A percentile compares a stretch with the other conserved stretches of the same genome.
phyloP scores from a whole-genome alignment of 2,329 filamentous ascomycete genomes.

The Ustilaginoidea virens region DNA sequence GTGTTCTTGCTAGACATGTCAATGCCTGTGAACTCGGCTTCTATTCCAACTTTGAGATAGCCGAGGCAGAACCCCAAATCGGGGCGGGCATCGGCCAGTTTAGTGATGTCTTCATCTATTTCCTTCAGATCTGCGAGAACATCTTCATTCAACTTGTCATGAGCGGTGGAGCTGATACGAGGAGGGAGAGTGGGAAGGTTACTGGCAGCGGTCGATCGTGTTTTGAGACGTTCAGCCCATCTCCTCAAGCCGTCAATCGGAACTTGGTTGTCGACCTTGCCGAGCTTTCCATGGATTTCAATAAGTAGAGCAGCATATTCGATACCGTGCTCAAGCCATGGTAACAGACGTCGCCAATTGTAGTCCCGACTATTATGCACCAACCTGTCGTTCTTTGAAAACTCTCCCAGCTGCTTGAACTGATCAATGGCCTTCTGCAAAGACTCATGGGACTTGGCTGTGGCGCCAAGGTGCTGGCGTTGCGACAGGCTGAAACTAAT shows the following conservation, averaged over 20 bases:
- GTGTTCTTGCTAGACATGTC: slow-evolving; percentile 4
- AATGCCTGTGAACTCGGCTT: slow-evolving; percentile 12
- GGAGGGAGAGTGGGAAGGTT: slow-evolving; percentile 32
- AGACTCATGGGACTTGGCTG: slow-evolving; percentile 19
- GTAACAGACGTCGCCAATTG: slow-evolving; percentile 14
- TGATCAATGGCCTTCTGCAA: slow-evolving; percentile 23
- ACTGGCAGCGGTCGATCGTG: slow-evolving; percentile 24
- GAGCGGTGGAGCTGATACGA: slow-evolving; percentile 28
- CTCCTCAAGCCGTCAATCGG: slow-evolving; percentile 29
- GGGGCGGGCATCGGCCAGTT: slow-evolving; percentile 26
- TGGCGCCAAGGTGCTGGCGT: slow-evolving; percentile 30
- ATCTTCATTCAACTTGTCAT: slow-evolving; percentile 17
- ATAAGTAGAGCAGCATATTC: slow-evolving; percentile 46
- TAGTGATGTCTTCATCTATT: slow-evolving; percentile 26
- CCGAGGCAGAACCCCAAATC: slow-evolving; percentile 48
- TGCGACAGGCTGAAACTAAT: slow-evolving; percentile 51
- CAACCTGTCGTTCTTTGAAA: slow-evolving; percentile 11
- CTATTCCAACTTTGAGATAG: slow-evolving; percentile 52
- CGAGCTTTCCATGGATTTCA: slow-evolving; percentile 51
- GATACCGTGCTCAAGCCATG: slow-evolving; percentile 58
- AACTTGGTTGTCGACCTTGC: slow-evolving; percentile 29
- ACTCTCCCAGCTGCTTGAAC: slow-evolving; percentile 19
- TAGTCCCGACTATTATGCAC: slow-evolving; percentile 6
- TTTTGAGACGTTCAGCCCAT: slow-evolving; percentile 33
- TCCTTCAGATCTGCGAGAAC: slow-evolving; percentile 20